A percentile compares a stretch with the other conserved stretches of the same genome.
These are phyloP conservation scores for Dalechampia spathulata DNA, from an alignment of 441 rosid species.

Conservation along the genomic window DNA sequence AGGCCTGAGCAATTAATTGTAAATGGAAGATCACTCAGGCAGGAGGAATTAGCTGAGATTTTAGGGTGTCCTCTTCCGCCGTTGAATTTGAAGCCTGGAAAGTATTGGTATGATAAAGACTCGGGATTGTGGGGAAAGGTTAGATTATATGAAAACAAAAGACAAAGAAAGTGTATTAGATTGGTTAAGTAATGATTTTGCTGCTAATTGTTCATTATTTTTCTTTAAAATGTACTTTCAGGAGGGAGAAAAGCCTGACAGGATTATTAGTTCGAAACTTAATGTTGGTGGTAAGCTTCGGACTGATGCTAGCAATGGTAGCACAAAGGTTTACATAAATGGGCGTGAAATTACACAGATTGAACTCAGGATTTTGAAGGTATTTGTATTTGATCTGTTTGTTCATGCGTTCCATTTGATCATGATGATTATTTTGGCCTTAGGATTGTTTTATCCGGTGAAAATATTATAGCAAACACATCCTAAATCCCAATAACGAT, in stretches of 20 bases:
- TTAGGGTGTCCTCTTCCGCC: slow-evolving; percentile 43
- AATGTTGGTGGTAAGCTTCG: slow-evolving; percentile 44
- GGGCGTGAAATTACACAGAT: slow-evolving; percentile 52
- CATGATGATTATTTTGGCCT: background rate
- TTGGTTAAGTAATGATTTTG: background rate
- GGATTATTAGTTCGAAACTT: slow-evolving; percentile 45
- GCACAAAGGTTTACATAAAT: slow-evolving; percentile 44
- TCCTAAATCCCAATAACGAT: no score
- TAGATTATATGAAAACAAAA: no score
- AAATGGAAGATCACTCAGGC: slow-evolving; percentile 39
- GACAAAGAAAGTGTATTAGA: background rate
- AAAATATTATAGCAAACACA: no score
- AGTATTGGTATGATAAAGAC: slow-evolving; percentile 59
- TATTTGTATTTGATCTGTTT: background rate
- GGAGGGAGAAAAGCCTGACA: slow-evolving; percentile 59
- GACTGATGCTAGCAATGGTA: slow-evolving; percentile 43
- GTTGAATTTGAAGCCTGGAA: slow-evolving; percentile 50
- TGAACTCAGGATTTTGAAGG: slow-evolving; percentile 41
- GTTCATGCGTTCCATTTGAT: background rate
- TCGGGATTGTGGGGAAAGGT: slow-evolving; percentile 66
- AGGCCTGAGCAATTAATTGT: slow-evolving; percentile 45
- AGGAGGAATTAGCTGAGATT: slow-evolving; percentile 43
- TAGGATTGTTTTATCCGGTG: background rate
- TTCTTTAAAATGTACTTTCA: slow-evolving; percentile 12
- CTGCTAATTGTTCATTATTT: background rate